Conservation (phyloP, 2,329 filamentous ascomycete species). For the Hypoxylon sp. region DNA sequence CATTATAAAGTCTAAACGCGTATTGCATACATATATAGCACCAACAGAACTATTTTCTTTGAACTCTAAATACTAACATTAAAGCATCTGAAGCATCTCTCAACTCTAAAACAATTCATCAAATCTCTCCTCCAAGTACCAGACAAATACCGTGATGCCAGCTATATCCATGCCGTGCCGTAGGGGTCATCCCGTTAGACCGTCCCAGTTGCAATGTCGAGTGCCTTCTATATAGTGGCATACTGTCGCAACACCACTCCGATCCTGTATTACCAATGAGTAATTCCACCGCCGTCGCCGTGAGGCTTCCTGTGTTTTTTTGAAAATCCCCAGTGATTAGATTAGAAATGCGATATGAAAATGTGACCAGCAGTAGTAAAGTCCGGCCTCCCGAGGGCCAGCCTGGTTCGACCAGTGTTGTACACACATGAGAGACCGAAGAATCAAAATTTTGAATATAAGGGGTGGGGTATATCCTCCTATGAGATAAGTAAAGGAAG, state of each 20-base stretch:
- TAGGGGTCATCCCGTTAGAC: background rate
- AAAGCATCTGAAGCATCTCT: slow-evolving; percentile 8
- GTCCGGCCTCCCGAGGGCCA: slow-evolving; percentile 33
- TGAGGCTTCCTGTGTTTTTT: slow-evolving; percentile 15
- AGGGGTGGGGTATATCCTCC: background rate
- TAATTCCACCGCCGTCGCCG: slow-evolving; percentile 16
- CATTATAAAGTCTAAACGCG: background rate
- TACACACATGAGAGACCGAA: slow-evolving; percentile 16
- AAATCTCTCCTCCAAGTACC: background rate
- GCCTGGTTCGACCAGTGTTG: slow-evolving; percentile 29
- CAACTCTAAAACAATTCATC: slow-evolving; percentile 7
- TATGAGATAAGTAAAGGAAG: background rate
- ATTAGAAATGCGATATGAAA: slow-evolving; percentile 25
- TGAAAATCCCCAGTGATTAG: slow-evolving; percentile 13
- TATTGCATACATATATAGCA: background rate
- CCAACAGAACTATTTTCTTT: slow-evolving; percentile 6
- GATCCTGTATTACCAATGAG: slow-evolving; percentile 6
- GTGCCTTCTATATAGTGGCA: background rate
- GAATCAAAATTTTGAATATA: background rate
- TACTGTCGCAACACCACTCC: slow-evolving; percentile 19
- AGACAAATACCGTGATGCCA: slow-evolving; percentile 4
- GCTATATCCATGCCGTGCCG: background rate
- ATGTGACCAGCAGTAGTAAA: slow-evolving; percentile 23
- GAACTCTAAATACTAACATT: slow-evolving; percentile 10
- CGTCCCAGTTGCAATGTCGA: slow-evolving; percentile 4